A percentile compares a stretch with the other conserved stretches of the same genome.
These are phyloP conservation scores for Fusarium ramigenum DNA, from an alignment of 2,329 filamentous ascomycete genomes.

Conservation along the genomic window DNA sequence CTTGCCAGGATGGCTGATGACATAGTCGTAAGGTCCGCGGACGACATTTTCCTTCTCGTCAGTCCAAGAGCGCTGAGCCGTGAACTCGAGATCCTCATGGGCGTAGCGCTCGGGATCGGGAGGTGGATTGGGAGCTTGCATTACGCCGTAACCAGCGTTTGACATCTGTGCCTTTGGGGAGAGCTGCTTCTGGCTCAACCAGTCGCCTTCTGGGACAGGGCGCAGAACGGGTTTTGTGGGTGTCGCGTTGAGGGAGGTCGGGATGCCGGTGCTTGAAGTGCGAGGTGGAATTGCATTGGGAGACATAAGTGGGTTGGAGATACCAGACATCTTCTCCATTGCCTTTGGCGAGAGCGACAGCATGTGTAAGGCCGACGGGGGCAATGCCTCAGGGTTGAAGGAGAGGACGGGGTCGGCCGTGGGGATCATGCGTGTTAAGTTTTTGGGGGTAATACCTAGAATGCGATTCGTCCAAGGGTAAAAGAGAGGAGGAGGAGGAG, in stretches of 20 bases:
- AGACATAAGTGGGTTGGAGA: slow-evolving; percentile 47
- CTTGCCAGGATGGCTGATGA: slow-evolving; percentile 82
- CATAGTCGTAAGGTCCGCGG: slow-evolving; percentile 82
- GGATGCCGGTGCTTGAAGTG: slow-evolving; percentile 64
- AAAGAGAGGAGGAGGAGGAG: neutral
- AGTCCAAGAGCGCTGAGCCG: slow-evolving; percentile 68
- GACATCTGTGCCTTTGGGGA: slow-evolving; percentile 16
- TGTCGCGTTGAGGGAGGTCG: slow-evolving; percentile 45
- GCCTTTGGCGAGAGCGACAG: slow-evolving; percentile 37
- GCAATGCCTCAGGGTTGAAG: slow-evolving; percentile 25
- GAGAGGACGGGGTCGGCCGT: slow-evolving; percentile 32
- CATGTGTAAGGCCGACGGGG: slow-evolving; percentile 35
- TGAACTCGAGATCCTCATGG: slow-evolving; percentile 64
- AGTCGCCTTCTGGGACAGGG: slow-evolving; percentile 69
- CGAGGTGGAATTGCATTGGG: slow-evolving; percentile 77
- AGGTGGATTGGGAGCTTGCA: slow-evolving; percentile 50
- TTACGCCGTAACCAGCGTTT: slow-evolving; percentile 37
- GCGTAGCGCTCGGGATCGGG: slow-evolving; percentile 64
- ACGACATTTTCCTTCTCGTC: slow-evolving; percentile 80
- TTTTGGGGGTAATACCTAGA: slow-evolving; percentile 16
- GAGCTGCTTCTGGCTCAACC: slow-evolving; percentile 58
- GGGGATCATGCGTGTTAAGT: slow-evolving; percentile 36
- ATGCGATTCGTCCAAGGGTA: slow-evolving; percentile 11
- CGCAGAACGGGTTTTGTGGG: slow-evolving; percentile 51
- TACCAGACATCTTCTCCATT: slow-evolving; percentile 38